Evolutionary conservation across 768 basidiomycete species (phyloP), one percentile per base, ranked within the genome.

Genomic region (Mycena belliarum): DNA sequence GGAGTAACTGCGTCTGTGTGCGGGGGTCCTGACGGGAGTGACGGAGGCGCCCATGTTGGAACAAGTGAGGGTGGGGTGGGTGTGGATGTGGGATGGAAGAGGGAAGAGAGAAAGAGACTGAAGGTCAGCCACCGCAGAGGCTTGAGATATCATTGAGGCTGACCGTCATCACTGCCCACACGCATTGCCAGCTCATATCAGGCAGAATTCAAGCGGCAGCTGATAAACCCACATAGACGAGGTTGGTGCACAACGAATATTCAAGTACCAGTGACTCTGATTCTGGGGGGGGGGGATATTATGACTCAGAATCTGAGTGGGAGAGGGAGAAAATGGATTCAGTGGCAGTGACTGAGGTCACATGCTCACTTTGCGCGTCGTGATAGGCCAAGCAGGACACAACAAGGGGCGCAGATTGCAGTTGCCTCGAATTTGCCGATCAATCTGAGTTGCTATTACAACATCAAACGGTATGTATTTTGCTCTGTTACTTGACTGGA

Each of bases 21-120:
- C n/a, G 32, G 54, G 54, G 29, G 59, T 60, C 37, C 37, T 45
- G 43, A 47, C 32, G 54, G 58, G 58, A 18, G 58, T 60, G 44
- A 48, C 35, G 45, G 54, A 29, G 40, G 59, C 59, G 59, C 59
- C 59, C 59, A 60, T 60, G 49, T 25, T 55, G 54, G 37, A 35
- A 45, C 9, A 43, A 35, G 29, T 43, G 35, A 16, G 52, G 37
- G 32, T 51, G 44, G 21, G 29, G 21, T 16, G 25, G 46, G 38
- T n/a, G 35, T 11, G 23, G 12, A 35, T 29, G 26, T 25, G 38
- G 5, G 37, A 46, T 41, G 37, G 57, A 52, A 28, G 50, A 47
- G 38, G 46, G 50, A 43, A 49, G 47, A 40, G n/a, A 37, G 23
- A 25, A 11, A 40, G 40, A 28, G 40, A 41, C 40, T 24, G 2